Evolutionary conservation across 2,329 filamentous ascomycete species (phyloP).

Genomic region (Tolypocladium nubicola): DNA sequence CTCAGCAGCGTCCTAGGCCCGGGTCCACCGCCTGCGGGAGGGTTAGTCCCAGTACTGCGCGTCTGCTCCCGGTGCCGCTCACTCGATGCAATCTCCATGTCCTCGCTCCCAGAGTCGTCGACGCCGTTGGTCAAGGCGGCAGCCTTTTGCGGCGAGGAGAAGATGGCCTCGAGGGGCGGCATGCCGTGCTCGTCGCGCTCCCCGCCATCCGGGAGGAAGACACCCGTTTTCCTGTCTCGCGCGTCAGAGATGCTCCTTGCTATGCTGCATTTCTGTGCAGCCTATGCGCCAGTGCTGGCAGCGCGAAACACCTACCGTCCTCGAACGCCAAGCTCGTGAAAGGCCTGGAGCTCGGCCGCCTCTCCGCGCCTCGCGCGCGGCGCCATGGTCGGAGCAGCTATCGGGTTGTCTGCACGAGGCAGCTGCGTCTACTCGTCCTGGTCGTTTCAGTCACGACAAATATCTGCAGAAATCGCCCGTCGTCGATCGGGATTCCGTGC

Average conservation of each 20-base stretch:
- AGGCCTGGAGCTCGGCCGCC: constrained; percentile 18
- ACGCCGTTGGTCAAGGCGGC: constrained; percentile 15
- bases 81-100: constrained; percentile 45
- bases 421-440: background rate
- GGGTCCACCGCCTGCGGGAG: constrained; percentile 35
- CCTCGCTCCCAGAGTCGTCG: constrained; percentile 27
- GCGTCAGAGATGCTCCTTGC: constrained; percentile 1
- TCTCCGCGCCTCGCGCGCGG: constrained; percentile 20
- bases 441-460: background rate
- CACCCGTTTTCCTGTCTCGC: constrained; percentile 69
- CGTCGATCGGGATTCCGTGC: background rate
- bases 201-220: constrained; percentile 67
- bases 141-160: constrained; percentile 69
- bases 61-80: constrained; percentile 8
- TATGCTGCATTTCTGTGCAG: background rate
- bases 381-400: constrained; percentile 16
- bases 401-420: background rate
- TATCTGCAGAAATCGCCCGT: background rate
- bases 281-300: background rate
- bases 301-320: constrained; percentile 23
- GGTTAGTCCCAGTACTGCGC: background rate
- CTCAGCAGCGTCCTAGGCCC: constrained; percentile 42
- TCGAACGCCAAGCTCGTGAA: constrained; percentile 22
- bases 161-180: constrained; percentile 76
- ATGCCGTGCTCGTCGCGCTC: constrained; percentile 85